Conservation (phyloP, 1,284 basidiomycete species). For the Leccinum fallax region DNA sequence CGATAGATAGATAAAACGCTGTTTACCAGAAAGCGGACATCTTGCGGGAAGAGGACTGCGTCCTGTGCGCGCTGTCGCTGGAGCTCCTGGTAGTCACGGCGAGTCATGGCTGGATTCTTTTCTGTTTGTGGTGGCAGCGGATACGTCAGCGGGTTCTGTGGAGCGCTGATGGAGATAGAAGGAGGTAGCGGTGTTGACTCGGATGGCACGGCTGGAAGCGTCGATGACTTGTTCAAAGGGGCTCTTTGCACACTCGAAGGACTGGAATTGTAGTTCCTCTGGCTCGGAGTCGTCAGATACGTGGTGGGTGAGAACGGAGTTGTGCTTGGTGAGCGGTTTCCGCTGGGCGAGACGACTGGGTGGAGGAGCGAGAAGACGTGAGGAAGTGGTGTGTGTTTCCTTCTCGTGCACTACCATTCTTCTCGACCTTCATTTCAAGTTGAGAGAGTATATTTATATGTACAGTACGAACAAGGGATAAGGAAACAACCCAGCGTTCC, state of each 20-base stretch:
- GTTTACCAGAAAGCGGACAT: conserved; percentile 14
- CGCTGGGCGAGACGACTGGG: too few relatives aligned
- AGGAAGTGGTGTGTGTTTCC: too few relatives aligned
- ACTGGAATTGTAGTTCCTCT: conserved; percentile 44
- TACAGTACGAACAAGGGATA: not conserved
- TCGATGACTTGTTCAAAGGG: conserved; percentile 62
- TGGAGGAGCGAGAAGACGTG: too few relatives aligned
- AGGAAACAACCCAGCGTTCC: not conserved
- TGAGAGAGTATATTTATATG: not conserved
- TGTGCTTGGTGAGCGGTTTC: too few relatives aligned
- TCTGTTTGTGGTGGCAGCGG: conserved; percentile 38
- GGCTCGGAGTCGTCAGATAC: conserved; percentile 71
- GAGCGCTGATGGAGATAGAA: conserved; percentile 59
- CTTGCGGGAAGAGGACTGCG: conserved; percentile 28
- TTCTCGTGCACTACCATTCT: too few relatives aligned
- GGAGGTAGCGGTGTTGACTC: conserved; percentile 47
- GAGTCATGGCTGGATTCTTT: conserved; percentile 53
- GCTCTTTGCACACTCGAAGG: conserved; percentile 55
- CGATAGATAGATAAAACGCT: too few relatives aligned
- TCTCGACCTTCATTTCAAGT: not conserved
- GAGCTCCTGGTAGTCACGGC: conserved; percentile 46
- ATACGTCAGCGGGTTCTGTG: conserved; percentile 47
- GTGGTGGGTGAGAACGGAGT: conserved; percentile 43
- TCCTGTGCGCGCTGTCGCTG: conserved; percentile 38
- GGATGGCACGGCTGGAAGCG: conserved; percentile 47